These are phyloP conservation scores for Alisma plantagoaquatica DNA, from an alignment of 106 monocot genomes.

Conservation along the genomic window DNA sequence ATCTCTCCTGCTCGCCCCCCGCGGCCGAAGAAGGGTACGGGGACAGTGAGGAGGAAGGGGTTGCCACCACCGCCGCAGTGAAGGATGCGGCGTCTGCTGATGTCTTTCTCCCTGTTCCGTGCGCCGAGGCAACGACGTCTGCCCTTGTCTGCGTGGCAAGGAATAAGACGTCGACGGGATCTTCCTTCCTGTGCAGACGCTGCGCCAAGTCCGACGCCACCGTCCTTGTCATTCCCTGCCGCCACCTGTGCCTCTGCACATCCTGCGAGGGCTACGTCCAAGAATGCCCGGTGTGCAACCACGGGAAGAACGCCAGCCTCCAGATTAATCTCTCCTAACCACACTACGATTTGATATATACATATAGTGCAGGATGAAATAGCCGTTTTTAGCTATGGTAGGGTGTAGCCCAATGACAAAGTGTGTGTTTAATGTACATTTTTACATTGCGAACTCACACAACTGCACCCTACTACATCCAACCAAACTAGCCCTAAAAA, in stretches of 20 bases:
- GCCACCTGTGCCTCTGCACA: constrained; percentile 51
- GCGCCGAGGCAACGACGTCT: constrained; percentile 21
- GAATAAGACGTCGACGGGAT: no score
- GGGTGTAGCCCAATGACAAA: no score
- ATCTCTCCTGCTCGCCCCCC: background rate
- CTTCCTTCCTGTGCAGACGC: constrained; percentile 20
- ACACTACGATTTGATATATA: no score
- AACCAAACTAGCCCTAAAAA: no score
- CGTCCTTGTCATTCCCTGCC: constrained; percentile 51
- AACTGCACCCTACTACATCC: no score
- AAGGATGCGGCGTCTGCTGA: constrained; percentile 34
- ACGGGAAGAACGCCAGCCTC: constrained; percentile 38
- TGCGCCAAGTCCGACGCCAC: constrained; percentile 35
- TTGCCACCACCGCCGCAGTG: no score
- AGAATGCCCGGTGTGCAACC: constrained; percentile 42
- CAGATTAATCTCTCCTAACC: constrained; percentile 25
- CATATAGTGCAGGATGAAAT: no score
- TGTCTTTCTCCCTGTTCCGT: no score
- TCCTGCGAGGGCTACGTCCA: constrained; percentile 23
- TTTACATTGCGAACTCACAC: no score
- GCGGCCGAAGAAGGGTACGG: constrained; percentile 9
- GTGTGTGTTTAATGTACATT: no score
- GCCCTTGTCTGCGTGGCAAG: no score
- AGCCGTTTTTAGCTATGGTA: no score
- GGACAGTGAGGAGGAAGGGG: constrained; percentile 28